Percentiles rank a stretch among this genome's conserved stretches.
phyloP scores from a whole-genome alignment of 2,329 filamentous ascomycete genomes.

The Amauroascus verrucosus region DNA sequence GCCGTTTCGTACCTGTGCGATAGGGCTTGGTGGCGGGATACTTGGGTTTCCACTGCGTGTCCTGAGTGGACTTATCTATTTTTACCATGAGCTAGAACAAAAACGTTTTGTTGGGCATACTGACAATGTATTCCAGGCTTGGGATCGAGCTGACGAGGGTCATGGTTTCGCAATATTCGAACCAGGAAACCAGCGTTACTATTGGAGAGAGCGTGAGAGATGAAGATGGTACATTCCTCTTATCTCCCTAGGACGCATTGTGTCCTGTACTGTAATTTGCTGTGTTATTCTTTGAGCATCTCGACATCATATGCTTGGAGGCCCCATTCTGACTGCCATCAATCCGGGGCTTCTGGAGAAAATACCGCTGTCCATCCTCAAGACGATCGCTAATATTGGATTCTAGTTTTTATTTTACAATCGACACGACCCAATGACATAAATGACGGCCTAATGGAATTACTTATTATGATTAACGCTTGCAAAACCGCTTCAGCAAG shows the following conservation, averaged over 20 bases:
- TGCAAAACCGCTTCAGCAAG: constrained; percentile 77
- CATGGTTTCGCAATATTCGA: constrained; percentile 57
- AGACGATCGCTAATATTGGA: constrained; percentile 6
- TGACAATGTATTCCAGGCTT: constrained; percentile 37
- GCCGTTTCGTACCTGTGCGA: background rate
- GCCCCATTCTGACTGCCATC: too few species aligned
- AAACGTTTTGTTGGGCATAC: background rate
- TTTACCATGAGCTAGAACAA: background rate
- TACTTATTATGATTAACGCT: constrained; percentile 96
- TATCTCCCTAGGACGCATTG: background rate
- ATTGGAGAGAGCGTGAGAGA: constrained; percentile 94
- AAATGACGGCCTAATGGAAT: constrained; percentile 96
- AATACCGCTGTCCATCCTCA: background rate
- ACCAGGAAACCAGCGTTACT: constrained; percentile 58
- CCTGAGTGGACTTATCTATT: too few species aligned
- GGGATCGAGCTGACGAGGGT: constrained; percentile 60
- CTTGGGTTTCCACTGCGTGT: background rate
- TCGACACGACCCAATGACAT: constrained; percentile 92
- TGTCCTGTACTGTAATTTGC: too few species aligned
- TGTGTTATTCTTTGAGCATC: background rate
- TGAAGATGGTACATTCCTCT: constrained; percentile 60
- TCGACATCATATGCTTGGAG: background rate
- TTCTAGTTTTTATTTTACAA: constrained; percentile 80
- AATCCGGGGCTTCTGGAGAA: background rate
- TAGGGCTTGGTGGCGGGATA: background rate